Base-by-base conservation (phyloP, 106 monocot species). In the Alisma plantagoaquatica region DNA sequence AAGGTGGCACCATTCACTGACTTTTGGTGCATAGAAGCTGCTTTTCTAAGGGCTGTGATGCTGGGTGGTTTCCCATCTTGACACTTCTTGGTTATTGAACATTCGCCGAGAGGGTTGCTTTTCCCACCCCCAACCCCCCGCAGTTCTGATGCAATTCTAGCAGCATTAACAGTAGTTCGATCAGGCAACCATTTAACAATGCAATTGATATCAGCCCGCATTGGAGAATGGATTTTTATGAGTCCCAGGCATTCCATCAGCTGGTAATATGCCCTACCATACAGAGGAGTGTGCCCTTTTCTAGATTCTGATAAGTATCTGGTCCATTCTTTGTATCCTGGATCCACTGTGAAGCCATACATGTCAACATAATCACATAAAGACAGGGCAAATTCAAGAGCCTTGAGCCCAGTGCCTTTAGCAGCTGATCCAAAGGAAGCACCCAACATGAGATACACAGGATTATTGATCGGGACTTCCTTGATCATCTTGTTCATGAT, bases 391-490 rank as follows among this genome's bases (percentile, higher is more conserved):
- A 96, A 43, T 45, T 96, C 94, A 54, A 96, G 70, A 54, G 94
- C 88, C 75, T 96, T 96, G 88, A 96, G 88, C 64, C 94, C 94
- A 20, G 94, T 96, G 53, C 94, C 94, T 75, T 96, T 96, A 41
- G 94, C 94, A 47, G 88, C 94, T 29, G 80, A 81, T 73, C 94
- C 57, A 21, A 96, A 68, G 4, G 88, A 87, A 61, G 88, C 84
- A 29, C 94, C 94, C 75, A 88, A 88, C 68, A 96, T 88, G 29
- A 96, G 81, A 77, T 88, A 96, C 26, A 96, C 81, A 48, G 94
- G 94, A 70, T 96, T 96, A n/a, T n/a, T n/a, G n/a, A n/a, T n/a
- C n/a, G n/a, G n/a, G n/a, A n/a, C n/a, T n/a, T n/a, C n/a, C n/a
- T n/a, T n/a, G n/a, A n/a, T n/a, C n/a, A n/a, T n/a, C n/a, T n/a